phyloP scores from a whole-genome alignment of 345 rosid species.

The Camelina neglecta region DNA sequence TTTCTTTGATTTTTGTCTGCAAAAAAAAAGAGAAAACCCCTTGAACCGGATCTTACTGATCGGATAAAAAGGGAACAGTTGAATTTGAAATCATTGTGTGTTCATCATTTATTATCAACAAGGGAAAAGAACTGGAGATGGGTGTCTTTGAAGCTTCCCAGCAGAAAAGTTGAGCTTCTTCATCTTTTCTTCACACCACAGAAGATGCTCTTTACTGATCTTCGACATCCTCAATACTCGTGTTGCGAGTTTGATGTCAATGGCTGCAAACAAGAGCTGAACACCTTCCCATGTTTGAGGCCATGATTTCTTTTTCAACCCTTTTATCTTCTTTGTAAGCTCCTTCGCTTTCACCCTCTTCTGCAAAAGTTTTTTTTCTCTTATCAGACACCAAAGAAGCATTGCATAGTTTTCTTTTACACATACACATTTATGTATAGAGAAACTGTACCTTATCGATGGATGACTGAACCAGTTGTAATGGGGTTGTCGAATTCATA shows the following conservation, averaged over 20 bases:
- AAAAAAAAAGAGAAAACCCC: not conserved
- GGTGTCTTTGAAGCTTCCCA: slow-evolving; percentile 78
- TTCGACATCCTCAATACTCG: slow-evolving; percentile 76
- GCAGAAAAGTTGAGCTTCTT: slow-evolving; percentile 65
- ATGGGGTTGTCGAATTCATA: slow-evolving; percentile 58
- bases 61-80: not conserved
- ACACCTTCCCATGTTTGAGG: slow-evolving; percentile 69
- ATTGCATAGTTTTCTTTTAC: slow-evolving; percentile 1
- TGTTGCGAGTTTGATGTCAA: slow-evolving; percentile 66
- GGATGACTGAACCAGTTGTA: slow-evolving; percentile 72
- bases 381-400: slow-evolving; percentile 26
- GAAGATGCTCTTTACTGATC: slow-evolving; percentile 75
- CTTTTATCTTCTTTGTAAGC: slow-evolving; percentile 65
- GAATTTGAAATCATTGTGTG: slow-evolving; percentile 27
- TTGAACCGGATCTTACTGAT: not conserved
- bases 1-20: slow-evolving; percentile 22
- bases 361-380: slow-evolving; percentile 47
- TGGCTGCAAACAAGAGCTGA: slow-evolving; percentile 66
- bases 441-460: slow-evolving; percentile 64
- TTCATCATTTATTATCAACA: slow-evolving; percentile 52
- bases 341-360: slow-evolving; percentile 76
- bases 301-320: slow-evolving; percentile 84
- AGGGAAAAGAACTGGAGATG: slow-evolving; percentile 83
- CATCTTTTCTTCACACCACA: slow-evolving; percentile 98
- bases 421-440: not conserved